These are phyloP conservation scores for Nannochloropsis gaditana DNA, from an alignment of 108 stramenopile species.

Conservation along the genomic window DNA sequence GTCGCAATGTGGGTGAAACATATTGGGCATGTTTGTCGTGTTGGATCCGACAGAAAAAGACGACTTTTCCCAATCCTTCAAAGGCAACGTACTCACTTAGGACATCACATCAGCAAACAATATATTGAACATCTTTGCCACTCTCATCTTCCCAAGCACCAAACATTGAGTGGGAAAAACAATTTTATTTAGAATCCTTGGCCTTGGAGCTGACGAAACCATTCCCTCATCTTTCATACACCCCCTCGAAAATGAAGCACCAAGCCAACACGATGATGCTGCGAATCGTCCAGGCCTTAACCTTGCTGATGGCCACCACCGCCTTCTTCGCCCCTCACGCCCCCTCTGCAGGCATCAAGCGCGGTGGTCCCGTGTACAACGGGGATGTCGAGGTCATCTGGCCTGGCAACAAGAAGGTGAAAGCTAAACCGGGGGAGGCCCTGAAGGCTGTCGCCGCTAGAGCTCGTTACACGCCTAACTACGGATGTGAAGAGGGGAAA, in stretches of 20 bases:
- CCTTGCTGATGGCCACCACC: background rate
- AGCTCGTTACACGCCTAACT: slow-evolving; percentile 45
- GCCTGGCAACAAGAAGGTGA: slow-evolving; percentile 51
- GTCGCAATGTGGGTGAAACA: too few species aligned
- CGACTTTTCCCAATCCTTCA: background rate
- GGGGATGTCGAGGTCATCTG: slow-evolving; percentile 42
- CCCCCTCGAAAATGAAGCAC: background rate
- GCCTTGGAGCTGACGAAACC: too few species aligned
- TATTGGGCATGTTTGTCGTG: too few species aligned
- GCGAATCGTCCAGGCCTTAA: background rate
- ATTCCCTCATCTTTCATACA: too few species aligned
- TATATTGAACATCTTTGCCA: too few species aligned
- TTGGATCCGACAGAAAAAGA: too few species aligned
- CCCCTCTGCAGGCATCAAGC: background rate
- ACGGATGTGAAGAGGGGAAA: slow-evolving; percentile 56
- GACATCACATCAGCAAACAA: background rate
- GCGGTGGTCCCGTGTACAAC: background rate
- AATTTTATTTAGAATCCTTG: too few species aligned
- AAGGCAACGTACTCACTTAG: background rate
- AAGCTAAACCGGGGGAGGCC: slow-evolving; percentile 38
- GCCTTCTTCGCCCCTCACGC: slow-evolving; percentile 2
- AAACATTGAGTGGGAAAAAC: too few species aligned
- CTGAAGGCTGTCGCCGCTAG: slow-evolving; percentile 45
- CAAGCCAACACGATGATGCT: background rate
- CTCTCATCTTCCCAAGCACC: too few species aligned